Evolutionary conservation across 1,139 yeast genomes (phyloP).

Genomic region (Blastobotrys arbuscula): DNA sequence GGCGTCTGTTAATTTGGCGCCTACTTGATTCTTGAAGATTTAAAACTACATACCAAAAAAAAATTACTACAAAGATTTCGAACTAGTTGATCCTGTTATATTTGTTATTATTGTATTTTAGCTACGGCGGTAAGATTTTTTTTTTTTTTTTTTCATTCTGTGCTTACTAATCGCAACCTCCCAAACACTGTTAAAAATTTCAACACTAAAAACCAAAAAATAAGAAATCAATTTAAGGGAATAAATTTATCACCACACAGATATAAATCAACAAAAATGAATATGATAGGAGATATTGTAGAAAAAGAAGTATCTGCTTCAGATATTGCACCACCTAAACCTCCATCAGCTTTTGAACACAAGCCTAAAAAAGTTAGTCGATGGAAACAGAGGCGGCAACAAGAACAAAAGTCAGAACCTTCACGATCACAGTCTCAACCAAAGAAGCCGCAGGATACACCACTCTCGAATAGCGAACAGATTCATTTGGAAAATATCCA

Average conservation of each 20-base stretch:
- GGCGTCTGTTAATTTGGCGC: too few species aligned
- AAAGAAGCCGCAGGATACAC: background rate
- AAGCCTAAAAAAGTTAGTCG: conserved; percentile 36
- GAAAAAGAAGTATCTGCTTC: conserved; percentile 30
- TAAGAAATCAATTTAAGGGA: background rate
- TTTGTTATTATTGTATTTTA: background rate
- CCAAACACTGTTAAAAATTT: background rate
- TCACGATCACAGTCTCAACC: background rate
- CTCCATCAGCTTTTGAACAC: conserved; percentile 34
- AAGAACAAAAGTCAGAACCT: background rate
- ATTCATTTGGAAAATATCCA: conserved; percentile 65
- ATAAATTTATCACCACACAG: background rate
- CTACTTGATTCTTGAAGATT: too few species aligned
- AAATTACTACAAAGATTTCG: background rate
- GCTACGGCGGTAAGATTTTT: background rate
- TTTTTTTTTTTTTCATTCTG: background rate
- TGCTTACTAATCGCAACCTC: background rate
- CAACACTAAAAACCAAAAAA: background rate
- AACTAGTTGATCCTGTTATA: background rate
- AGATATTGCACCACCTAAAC: conserved; percentile 28
- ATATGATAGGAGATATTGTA: conserved; percentile 64
- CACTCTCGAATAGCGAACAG: conserved; percentile 8
- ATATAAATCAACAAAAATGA: conserved; percentile 3
- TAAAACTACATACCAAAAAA: too few species aligned
- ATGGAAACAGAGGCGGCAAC: conserved; percentile 26